Percentiles rank a stretch among this genome's conserved stretches.
phyloP scores from a whole-genome alignment of 1,284 basidiomycete species.

The Pseudozyma thailandica region DNA sequence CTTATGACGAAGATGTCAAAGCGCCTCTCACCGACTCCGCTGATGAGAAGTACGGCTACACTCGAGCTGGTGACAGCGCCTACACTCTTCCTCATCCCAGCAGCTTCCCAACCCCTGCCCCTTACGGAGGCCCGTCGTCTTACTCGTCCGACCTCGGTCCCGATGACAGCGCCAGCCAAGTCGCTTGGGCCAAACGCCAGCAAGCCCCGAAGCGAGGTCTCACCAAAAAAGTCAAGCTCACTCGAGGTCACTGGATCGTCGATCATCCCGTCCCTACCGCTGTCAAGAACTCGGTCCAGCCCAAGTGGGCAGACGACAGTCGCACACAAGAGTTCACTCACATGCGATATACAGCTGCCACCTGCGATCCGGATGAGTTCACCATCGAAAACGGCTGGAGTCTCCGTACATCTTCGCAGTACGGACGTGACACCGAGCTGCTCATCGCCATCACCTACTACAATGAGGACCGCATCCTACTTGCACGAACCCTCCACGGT shows the following conservation, averaged over 20 bases:
- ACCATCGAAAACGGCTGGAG: slow-evolving; percentile 76
- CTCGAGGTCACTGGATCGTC: slow-evolving; percentile 71
- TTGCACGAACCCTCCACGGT: slow-evolving; percentile 80
- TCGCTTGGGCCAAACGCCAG: slow-evolving; percentile 67
- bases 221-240: slow-evolving; percentile 86
- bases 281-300: slow-evolving; percentile 84
- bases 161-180: slow-evolving; percentile 50
- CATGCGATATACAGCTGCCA: slow-evolving; percentile 83
- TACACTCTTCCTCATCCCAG: slow-evolving; percentile 29
- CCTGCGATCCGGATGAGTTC: slow-evolving; percentile 94
- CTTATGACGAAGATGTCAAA: slow-evolving; percentile 52
- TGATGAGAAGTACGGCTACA: slow-evolving; percentile 49
- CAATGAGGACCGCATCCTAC: slow-evolving; percentile 93
- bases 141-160: slow-evolving; percentile 46
- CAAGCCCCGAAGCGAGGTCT: slow-evolving; percentile 68
- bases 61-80: slow-evolving; percentile 8
- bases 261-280: slow-evolving; percentile 81
- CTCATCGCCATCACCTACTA: slow-evolving; percentile 76
- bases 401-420: slow-evolving; percentile 81
- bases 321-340: slow-evolving; percentile 81
- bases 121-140: slow-evolving; percentile 36
- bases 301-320: slow-evolving; percentile 74
- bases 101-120: slow-evolving; percentile 31
- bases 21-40: slow-evolving; percentile 46
- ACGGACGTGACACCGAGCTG: slow-evolving; percentile 89